Evolutionary conservation across 768 basidiomycete species (phyloP).

Genomic region (Collybiopsis luxurians): DNA sequence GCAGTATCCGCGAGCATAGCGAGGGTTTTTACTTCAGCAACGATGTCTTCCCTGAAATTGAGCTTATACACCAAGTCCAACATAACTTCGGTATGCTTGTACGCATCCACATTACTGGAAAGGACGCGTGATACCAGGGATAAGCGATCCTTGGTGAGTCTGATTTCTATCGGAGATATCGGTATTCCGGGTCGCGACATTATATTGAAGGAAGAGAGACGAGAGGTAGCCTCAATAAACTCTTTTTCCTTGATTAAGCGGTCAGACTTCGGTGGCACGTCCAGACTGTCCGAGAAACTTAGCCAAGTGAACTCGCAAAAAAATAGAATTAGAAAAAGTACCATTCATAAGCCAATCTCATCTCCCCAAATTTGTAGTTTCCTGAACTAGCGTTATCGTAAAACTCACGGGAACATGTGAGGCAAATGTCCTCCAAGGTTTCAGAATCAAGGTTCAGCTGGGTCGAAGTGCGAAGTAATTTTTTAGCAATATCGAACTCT

Average conservation of each 20-base stretch:
- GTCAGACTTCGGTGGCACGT: conserved; percentile 66
- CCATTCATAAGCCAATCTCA: conserved; percentile 98
- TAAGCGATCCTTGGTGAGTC: conserved; percentile 85
- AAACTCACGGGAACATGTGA: conserved; percentile 81
- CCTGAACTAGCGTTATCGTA: conserved; percentile 94
- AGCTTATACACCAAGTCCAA: conserved; percentile 89
- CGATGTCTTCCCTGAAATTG: conserved; percentile 67
- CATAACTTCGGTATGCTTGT: conserved; percentile 89
- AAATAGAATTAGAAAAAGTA: conserved; percentile 29
- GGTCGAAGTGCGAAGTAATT: conserved; percentile 47
- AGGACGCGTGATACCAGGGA: conserved; percentile 86
- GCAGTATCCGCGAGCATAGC: conserved; percentile 93
- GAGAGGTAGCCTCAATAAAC: conserved; percentile 97
- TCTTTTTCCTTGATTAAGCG: conserved; percentile 70
- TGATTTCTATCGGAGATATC: conserved; percentile 90
- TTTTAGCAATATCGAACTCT: conserved; percentile 71
- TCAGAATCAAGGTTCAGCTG: conserved; percentile 42
- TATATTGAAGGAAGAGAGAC: conserved; percentile 90
- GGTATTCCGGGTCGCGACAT: conserved; percentile 69
- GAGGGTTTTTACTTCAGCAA: conserved; percentile 78
- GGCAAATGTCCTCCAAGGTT: conserved; percentile 72
- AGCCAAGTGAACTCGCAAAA: conserved; percentile 7
- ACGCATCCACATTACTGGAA: conserved; percentile 80
- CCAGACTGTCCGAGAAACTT: conserved; percentile 48
- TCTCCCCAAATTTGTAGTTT: conserved; percentile 90